Evolutionary conservation across 179 eudicot species (phyloP).

Genomic region (Sideroxylon spinosum): DNA sequence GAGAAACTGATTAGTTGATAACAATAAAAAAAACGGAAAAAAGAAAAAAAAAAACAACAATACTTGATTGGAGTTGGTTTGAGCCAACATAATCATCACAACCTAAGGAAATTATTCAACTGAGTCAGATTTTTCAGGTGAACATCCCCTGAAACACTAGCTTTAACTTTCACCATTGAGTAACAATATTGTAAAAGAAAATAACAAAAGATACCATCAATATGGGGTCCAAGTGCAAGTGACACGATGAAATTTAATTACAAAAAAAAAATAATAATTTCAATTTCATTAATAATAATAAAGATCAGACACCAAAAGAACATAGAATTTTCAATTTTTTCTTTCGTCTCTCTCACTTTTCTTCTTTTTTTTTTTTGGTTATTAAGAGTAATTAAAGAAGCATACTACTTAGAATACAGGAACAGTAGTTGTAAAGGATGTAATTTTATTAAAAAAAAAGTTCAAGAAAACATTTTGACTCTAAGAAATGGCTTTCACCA

Average conservation of each 20-base stretch:
- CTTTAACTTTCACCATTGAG: background rate
- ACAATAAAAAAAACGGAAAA: background rate
- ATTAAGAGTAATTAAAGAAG: conserved; percentile 9
- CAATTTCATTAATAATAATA: background rate
- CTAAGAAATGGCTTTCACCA: background rate
- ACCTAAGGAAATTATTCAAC: no score
- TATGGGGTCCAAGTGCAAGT: conserved; percentile 12
- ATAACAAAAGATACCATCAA: background rate
- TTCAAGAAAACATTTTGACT: background rate
- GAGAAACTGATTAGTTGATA: background rate
- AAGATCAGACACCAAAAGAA: conserved; percentile 7
- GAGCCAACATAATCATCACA: no score
- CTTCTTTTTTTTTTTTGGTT: background rate
- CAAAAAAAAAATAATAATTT: background rate
- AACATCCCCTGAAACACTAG: conserved; percentile 11
- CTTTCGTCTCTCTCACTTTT: no score
- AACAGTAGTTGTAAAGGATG: no score
- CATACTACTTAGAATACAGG: conserved; percentile 17
- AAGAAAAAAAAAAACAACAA: no score
- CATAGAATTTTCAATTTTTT: background rate
- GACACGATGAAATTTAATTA: background rate
- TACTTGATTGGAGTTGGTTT: no score
- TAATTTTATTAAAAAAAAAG: background rate
- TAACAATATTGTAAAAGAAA: background rate
- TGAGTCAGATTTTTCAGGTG: background rate